These are phyloP conservation scores for Metschnikowia kunwiensis DNA, from an alignment of 805 yeast genomes.

Conservation along the genomic window DNA sequence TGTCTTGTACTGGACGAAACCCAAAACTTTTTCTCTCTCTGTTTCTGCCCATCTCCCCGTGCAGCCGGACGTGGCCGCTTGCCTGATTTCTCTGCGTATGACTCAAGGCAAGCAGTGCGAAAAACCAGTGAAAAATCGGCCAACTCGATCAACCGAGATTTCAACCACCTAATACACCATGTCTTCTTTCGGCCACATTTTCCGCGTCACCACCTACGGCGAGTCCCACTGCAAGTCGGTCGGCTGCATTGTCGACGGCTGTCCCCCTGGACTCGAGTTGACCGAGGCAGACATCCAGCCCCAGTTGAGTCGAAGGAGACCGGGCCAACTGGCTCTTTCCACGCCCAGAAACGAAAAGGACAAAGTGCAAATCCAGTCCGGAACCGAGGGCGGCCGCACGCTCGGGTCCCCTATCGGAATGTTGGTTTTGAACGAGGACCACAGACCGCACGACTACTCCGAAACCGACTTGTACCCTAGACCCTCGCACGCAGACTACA, in stretches of 20 bases:
- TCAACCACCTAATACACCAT: constrained; percentile 15
- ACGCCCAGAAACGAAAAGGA: constrained; percentile 98
- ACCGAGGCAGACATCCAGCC: constrained; percentile 91
- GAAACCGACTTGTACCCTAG: constrained; percentile 96
- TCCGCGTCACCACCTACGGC: constrained; percentile 89
- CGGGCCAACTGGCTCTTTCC: constrained; percentile 89
- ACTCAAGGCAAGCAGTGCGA: constrained; percentile 4
- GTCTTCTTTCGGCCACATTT: constrained; percentile 43
- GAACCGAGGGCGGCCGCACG: constrained; percentile 86
- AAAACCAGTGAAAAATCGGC: constrained; percentile 6
- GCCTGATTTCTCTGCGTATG: constrained; percentile 4
- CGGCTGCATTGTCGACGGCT: constrained; percentile 98
- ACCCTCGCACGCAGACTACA: constrained; percentile 97
- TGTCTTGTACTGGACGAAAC: too few relatives aligned
- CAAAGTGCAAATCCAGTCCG: constrained; percentile 87
- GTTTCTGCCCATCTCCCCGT: not conserved
- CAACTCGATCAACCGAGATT: not conserved
- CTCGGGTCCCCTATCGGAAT: constrained; percentile 95
- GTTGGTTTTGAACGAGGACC: constrained; percentile 92
- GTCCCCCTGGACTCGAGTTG: constrained; percentile 89
- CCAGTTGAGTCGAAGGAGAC: constrained; percentile 94
- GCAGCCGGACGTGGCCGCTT: not conserved
- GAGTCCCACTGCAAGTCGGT: constrained; percentile 97
- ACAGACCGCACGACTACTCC: constrained; percentile 92
- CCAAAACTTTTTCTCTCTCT: too few relatives aligned